A percentile compares a stretch with the other conserved stretches of the same genome.
These are phyloP conservation scores for Endoconidiophora polonica DNA, from an alignment of 2,329 filamentous ascomycete species.

Conservation along the genomic window DNA sequence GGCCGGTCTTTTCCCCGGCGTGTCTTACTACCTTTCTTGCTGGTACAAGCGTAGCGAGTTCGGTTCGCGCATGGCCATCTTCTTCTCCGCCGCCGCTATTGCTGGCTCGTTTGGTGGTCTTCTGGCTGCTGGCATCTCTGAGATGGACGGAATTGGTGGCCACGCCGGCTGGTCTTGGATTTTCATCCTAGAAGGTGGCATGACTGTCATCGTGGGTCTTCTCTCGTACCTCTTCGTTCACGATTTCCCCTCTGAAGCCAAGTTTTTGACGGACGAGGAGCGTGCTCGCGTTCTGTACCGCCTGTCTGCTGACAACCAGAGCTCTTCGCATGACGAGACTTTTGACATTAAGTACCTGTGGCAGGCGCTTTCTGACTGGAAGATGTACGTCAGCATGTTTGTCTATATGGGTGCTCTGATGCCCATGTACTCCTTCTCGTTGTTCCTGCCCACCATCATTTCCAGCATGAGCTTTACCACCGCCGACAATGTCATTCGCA, in stretches of 20 bases:
- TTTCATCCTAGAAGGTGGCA: conserved; percentile 52
- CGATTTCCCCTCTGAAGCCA: conserved; percentile 65
- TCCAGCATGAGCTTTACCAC: conserved; percentile 28
- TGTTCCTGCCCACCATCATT: conserved; percentile 71
- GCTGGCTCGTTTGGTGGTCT: conserved; percentile 65
- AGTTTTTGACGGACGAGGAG: conserved; percentile 53
- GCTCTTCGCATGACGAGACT: conserved; percentile 55
- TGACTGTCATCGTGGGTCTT: conserved; percentile 52
- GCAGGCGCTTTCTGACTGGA: conserved; percentile 63
- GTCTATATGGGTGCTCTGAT: conserved; percentile 66
- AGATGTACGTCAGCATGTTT: conserved; percentile 58
- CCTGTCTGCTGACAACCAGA: conserved; percentile 54
- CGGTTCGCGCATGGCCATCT: conserved; percentile 62
- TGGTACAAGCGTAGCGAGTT: conserved; percentile 74
- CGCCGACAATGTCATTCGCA: conserved; percentile 20
- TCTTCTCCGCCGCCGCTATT: conserved; percentile 69
- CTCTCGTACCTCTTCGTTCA: conserved; percentile 62
- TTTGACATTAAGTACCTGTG: conserved; percentile 60
- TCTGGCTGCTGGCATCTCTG: conserved; percentile 52
- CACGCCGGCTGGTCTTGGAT: conserved; percentile 47
- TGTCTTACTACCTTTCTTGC: conserved; percentile 67
- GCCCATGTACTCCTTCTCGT: conserved; percentile 56
- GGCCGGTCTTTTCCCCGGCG: conserved; percentile 58
- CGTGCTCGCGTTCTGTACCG: conserved; percentile 55
- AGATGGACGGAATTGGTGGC: conserved; percentile 48